A percentile compares a stretch with the other conserved stretches of the same genome.
Evolutionary conservation across 2,329 filamentous ascomycete species (phyloP).

Genomic region (Botrytis fabae): DNA sequence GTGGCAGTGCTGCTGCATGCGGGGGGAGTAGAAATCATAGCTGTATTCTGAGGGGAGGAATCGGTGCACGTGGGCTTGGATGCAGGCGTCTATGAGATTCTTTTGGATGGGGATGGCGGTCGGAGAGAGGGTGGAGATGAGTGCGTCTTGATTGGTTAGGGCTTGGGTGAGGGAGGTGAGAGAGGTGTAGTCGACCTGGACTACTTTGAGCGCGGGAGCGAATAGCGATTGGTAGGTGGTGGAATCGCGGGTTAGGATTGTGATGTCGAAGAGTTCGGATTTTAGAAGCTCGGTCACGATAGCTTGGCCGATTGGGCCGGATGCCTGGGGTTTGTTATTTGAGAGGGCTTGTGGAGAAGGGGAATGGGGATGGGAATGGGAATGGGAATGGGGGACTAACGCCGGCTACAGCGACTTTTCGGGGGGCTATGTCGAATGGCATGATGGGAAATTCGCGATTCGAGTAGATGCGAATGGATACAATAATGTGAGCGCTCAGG

Average conservation of each 20-base stretch:
- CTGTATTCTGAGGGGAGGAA: constrained; percentile 60
- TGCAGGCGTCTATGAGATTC: constrained; percentile 54
- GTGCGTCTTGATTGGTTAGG: constrained; percentile 32
- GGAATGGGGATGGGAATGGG: neutral
- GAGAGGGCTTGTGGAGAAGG: neutral
- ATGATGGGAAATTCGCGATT: constrained; percentile 21
- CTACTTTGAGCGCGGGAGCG: constrained; percentile 31
- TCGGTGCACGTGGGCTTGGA: constrained; percentile 57
- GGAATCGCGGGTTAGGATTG: constrained; percentile 40
- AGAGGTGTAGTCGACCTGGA: constrained; percentile 28
- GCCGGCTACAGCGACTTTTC: constrained; percentile 32
- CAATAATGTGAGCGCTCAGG: neutral
- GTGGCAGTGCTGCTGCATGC: neutral
- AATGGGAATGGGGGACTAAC: constrained; percentile 23
- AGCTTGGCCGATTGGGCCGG: constrained; percentile 38
- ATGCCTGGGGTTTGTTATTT: constrained; percentile 29
- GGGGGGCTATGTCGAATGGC: constrained; percentile 30
- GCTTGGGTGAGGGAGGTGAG: constrained; percentile 35
- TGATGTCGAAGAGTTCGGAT: constrained; percentile 37
- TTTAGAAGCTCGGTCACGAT: constrained; percentile 40
- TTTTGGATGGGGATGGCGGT: constrained; percentile 20
- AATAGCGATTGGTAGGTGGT: constrained; percentile 32
- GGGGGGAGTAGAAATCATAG: constrained; percentile 35
- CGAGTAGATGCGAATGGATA: neutral
- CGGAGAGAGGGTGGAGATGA: constrained; percentile 28